Percentiles rank a stretch among this genome's conserved stretches.
phyloP scores from a whole-genome alignment of 1,284 basidiomycete species.

The Puccinia polysora region DNA sequence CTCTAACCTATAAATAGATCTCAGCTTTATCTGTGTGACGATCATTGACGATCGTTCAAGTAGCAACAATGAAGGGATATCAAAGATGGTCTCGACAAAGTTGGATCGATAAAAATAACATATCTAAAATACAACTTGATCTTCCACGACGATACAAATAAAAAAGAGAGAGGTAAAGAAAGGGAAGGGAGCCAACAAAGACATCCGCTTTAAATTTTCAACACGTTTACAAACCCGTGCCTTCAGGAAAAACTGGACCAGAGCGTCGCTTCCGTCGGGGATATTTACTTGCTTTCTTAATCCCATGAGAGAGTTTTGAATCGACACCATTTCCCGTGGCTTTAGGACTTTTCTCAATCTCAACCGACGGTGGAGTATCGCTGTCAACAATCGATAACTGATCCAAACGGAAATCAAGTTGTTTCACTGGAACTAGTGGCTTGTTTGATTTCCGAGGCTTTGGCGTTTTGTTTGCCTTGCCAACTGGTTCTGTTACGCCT shows the following conservation, averaged over 20 bases:
- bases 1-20: too few species aligned
- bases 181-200: too few species aligned
- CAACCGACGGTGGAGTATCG: neutral
- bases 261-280: neutral
- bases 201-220: neutral
- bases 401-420: neutral
- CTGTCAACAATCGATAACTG: neutral
- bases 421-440: neutral
- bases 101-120: too few species aligned
- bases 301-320: neutral
- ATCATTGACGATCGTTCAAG: too few species aligned
- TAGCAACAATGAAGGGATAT: too few species aligned
- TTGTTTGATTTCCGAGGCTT: neutral
- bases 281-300: neutral
- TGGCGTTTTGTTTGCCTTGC: neutral
- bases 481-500: neutral
- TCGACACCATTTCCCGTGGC: too few species aligned
- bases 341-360: too few species aligned
- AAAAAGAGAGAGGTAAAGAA: neutral
- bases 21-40: too few species aligned
- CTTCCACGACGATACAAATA: too few species aligned
- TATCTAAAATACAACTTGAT: too few species aligned
- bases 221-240: neutral
- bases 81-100: too few species aligned
- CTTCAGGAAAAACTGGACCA: conserved; percentile 12